These are phyloP conservation scores for Cajanus cajan DNA, from an alignment of 306 rosid species.

Conservation along the genomic window DNA sequence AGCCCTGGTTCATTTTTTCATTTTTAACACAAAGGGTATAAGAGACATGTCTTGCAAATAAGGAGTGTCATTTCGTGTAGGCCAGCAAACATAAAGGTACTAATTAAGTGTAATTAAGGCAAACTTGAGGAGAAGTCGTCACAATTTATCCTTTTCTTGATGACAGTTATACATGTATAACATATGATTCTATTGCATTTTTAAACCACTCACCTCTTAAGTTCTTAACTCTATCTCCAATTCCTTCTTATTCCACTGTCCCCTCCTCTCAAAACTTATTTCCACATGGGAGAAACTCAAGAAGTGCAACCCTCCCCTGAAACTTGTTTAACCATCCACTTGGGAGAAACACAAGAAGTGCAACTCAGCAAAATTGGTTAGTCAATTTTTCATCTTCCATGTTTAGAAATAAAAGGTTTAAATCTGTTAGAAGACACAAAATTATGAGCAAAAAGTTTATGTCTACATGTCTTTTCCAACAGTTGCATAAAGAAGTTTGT, in stretches of 20 bases:
- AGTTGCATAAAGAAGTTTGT: background rate
- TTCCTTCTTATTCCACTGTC: background rate
- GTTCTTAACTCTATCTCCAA: background rate
- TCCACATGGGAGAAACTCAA: slow-evolving; percentile 31
- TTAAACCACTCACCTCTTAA: background rate
- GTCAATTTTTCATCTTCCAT: slow-evolving; percentile 6
- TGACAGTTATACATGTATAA: background rate
- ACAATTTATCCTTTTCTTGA: background rate
- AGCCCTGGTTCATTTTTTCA: background rate
- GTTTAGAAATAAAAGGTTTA: background rate
- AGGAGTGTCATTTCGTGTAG: background rate
- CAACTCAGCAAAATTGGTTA: slow-evolving; percentile 25
- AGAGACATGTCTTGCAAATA: background rate
- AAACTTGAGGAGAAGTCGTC: background rate
- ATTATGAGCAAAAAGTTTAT: background rate
- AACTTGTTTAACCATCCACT: slow-evolving; percentile 6
- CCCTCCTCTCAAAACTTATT: slow-evolving; percentile 6
- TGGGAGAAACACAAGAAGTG: slow-evolving; percentile 35
- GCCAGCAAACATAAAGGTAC: background rate
- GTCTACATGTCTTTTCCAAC: background rate
- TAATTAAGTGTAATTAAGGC: background rate
- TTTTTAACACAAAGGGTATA: background rate
- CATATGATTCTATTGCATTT: background rate
- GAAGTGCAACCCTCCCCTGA: slow-evolving; percentile 10
- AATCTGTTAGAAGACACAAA: background rate